Base-by-base conservation (phyloP, 768 basidiomycete genomes). In the Termitomyces bulborhizus region DNA sequence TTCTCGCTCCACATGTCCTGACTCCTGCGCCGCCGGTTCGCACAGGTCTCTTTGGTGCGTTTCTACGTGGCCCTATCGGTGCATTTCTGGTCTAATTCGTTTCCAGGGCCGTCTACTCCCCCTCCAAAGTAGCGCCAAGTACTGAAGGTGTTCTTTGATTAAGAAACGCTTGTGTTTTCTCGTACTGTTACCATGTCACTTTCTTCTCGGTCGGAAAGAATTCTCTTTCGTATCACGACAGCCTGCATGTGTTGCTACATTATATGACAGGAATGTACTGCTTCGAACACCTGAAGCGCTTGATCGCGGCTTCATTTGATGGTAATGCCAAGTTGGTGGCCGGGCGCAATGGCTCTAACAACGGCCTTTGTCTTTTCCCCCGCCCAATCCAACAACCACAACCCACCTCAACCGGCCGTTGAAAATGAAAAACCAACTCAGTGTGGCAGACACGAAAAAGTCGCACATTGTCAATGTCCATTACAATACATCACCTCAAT, bases 1-100 rank as follows among this genome's bases (percentile, higher is more conserved):
- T 73, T 5, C 62, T 68, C 0, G 69, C 73, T 0, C 65, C 65
- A 13, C 57, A 60, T 6, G 72, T 74, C 6, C 68, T 73, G 36
- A 70, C 79, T 12, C 63, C 69, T 43, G 69, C 76, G 0, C 83
- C 84, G 9, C 73, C 83, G 6, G 69, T 76, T 7, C 78, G 84
- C 57, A 62, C 74, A 36, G 88, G 88, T 32, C 73, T 90, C 21
- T 90, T 90, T 63, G 88, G 88, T 86, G 56, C 15, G 56, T 42
- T 6, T 21, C 21, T 21, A 11, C 29, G 29, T 29, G 12, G n/a
- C 15, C 1, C 21, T 21, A 6, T 49, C 12, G 5, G 24, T 45
- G 3, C 27, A 18, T 46, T 45, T 36, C 6, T 1, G 26, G 3
- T 3, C 37, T 50, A 4, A 50, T 39, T n/a, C 21, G 13, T 31